A percentile compares a stretch with the other conserved stretches of the same genome.
Conservation (phyloP, 495 filamentous ascomycete species). For the Opeltia flavorubescens region DNA sequence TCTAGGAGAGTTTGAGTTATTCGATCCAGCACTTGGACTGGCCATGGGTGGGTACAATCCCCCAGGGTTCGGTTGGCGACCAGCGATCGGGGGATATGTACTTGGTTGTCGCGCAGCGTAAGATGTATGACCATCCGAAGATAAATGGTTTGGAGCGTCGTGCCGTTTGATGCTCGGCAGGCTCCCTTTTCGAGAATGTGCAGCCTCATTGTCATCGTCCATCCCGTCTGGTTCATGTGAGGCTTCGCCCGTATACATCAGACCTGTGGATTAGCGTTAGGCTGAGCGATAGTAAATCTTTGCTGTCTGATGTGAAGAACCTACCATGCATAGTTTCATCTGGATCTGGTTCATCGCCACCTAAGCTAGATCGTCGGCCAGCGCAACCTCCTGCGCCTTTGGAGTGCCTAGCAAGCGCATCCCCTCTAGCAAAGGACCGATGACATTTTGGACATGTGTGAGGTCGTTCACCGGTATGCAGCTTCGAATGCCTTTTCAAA, state of each 20-base stretch:
- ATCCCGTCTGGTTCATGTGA: slow-evolving; percentile 42
- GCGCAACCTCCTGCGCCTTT: slow-evolving; percentile 95
- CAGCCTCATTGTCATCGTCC: slow-evolving; percentile 41
- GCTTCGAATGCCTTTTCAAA: slow-evolving; percentile 86
- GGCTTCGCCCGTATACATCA: slow-evolving; percentile 46
- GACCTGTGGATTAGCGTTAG: slow-evolving; percentile 18
- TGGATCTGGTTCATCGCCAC: slow-evolving; percentile 61
- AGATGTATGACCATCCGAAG: slow-evolving; percentile 27
- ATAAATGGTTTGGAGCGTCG: slow-evolving; percentile 39
- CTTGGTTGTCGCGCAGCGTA: slow-evolving; percentile 47
- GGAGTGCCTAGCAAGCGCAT: slow-evolving; percentile 86
- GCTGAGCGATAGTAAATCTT: too few species aligned
- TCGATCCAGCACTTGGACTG: slow-evolving; percentile 31
- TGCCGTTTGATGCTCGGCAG: slow-evolving; percentile 62
- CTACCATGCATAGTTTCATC: slow-evolving; percentile 59
- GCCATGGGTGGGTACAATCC: slow-evolving; percentile 41
- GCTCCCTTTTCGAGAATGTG: slow-evolving; percentile 36
- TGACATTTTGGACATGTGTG: slow-evolving; percentile 91
- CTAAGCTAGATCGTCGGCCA: slow-evolving; percentile 73
- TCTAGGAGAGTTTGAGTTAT: slow-evolving; percentile 37
- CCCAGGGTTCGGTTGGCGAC: slow-evolving; percentile 30
- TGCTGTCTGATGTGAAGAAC: neutral
- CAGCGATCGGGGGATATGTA: slow-evolving; percentile 64
- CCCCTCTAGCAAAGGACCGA: slow-evolving; percentile 84
- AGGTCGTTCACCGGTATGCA: slow-evolving; percentile 92